These are phyloP conservation scores for Trametes coccinea DNA, from an alignment of 768 basidiomycete species.

Conservation along the genomic window DNA sequence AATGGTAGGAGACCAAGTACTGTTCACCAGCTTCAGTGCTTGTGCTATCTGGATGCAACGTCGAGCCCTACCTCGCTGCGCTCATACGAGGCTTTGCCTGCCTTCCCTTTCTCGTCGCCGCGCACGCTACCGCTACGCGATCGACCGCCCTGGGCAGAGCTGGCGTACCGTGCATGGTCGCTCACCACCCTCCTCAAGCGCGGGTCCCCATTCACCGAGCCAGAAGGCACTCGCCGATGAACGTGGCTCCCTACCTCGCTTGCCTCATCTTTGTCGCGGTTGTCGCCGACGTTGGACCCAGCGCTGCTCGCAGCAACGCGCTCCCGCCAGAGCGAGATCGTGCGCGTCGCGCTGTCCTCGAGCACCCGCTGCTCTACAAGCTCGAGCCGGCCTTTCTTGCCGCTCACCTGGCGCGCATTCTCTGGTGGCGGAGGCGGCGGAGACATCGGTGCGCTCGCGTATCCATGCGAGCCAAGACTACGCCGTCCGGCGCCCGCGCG, in stretches of 20 bases:
- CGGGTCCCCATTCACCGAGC: slow-evolving; percentile 12
- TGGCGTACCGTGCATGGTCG: slow-evolving; percentile 14
- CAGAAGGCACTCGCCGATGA: slow-evolving; percentile 21
- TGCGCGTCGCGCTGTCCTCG: slow-evolving; percentile 37
- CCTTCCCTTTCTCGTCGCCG: slow-evolving; percentile 5
- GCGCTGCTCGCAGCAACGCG: slow-evolving; percentile 32
- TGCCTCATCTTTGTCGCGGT: neutral
- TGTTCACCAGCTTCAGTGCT: neutral
- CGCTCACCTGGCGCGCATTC: slow-evolving; percentile 28
- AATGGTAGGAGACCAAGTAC: slow-evolving; percentile 32
- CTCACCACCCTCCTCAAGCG: slow-evolving; percentile 22
- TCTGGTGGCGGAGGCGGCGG: slow-evolving; percentile 15
- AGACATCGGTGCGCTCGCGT: neutral
- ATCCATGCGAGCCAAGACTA: neutral
- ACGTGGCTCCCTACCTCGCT: slow-evolving; percentile 28
- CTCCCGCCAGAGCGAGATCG: slow-evolving; percentile 40
- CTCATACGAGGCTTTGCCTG: slow-evolving; percentile 25
- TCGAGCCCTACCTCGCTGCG: slow-evolving; percentile 29
- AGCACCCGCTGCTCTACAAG: slow-evolving; percentile 35
- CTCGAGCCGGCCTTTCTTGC: slow-evolving; percentile 28
- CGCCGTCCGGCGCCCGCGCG: slow-evolving; percentile 1
- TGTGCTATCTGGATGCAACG: neutral
- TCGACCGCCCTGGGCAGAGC: slow-evolving; percentile 5
- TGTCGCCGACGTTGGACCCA: slow-evolving; percentile 7
- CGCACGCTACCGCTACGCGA: slow-evolving; percentile 6